Base-by-base conservation (phyloP, 257 asterid genomes). In the Knoxia roxburghii region DNA sequence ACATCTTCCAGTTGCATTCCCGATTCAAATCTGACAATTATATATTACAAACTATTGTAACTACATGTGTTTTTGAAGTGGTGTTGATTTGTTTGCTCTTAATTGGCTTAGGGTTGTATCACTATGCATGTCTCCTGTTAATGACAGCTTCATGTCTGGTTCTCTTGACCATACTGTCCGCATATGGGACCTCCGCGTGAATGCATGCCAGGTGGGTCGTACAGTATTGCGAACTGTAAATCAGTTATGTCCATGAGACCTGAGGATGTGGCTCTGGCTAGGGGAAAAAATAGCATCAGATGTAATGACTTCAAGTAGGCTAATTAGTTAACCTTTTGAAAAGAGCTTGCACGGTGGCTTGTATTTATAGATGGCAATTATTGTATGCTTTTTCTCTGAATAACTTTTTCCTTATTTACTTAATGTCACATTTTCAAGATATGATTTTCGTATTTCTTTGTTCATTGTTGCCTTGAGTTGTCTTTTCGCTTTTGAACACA, bases 171-270 rank as follows among this genome's bases (percentile, higher is more conserved):
- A 90, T 77, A 88, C 80, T 79, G 95, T 87, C 54, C 83, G 95
- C 51, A 86, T 90, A 76, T 94, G 97, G 97, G 99, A 94, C 79
- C 92, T 94, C 64, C 95, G 97, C 5, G 99, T 94, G 67, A 90
- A 94, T 77, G 86, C 89, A 23, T 94, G 99, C 65, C 99, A 94
- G 99, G 99, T 94, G 78, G 73, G 89, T 75, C 68, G 67, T 26
- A 26, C 60, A 11, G 29, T 54, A 5, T 64, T 68, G 13, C 68
- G 53, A 35, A 37, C 45, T 67, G 55, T 32, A 50, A 18, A 11
- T 49, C 45, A 26, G 32, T 24, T 61, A 50, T 13, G 48, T 49
- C 3, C 54, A 2, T 37, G 24, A 41, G 29, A 32, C 20, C 29
- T 61, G 39, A 35, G 12, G 30, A 37, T 51, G 35, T 15, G 18